Evolutionary conservation across 345 rosid genomes (phyloP).

Genomic region (Mallotus nudiflorus): DNA sequence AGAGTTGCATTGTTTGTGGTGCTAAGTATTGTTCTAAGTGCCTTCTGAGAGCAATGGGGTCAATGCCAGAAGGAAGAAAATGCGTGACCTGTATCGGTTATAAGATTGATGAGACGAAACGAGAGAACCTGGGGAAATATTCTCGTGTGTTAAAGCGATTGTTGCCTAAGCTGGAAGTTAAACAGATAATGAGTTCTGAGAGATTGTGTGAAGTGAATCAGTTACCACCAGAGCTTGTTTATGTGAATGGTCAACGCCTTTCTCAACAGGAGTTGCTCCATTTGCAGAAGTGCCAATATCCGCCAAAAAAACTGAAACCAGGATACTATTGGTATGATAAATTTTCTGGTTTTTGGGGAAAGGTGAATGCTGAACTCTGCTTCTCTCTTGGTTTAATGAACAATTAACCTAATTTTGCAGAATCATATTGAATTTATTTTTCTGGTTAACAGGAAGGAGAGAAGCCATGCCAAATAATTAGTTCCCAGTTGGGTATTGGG

Average conservation of each 20-base stretch:
- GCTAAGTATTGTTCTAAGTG: slow-evolving; percentile 75
- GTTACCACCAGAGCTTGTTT: slow-evolving; percentile 60
- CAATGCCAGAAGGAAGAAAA: slow-evolving; percentile 94
- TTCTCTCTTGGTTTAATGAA: not conserved
- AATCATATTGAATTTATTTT: slow-evolving; percentile 17
- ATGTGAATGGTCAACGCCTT: slow-evolving; percentile 57
- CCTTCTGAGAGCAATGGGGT: slow-evolving; percentile 80
- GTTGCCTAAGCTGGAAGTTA: slow-evolving; percentile 50
- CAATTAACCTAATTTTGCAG: slow-evolving; percentile 6
- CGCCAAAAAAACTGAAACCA: slow-evolving; percentile 72
- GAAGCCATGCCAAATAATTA: slow-evolving; percentile 77
- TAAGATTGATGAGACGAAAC: slow-evolving; percentile 58
- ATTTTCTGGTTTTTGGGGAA: slow-evolving; percentile 86
- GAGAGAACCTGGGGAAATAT: slow-evolving; percentile 58
- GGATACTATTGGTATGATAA: slow-evolving; percentile 90
- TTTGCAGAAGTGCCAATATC: slow-evolving; percentile 62
- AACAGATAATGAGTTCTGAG: slow-evolving; percentile 62
- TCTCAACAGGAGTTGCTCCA: slow-evolving; percentile 42
- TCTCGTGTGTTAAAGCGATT: slow-evolving; percentile 60
- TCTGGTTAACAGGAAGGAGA: slow-evolving; percentile 61
- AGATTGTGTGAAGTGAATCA: slow-evolving; percentile 59
- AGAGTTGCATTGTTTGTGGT: slow-evolving; percentile 77
- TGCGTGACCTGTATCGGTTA: slow-evolving; percentile 70
- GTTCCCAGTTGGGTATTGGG: slow-evolving; percentile 52
- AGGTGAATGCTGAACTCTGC: slow-evolving; percentile 46